These are phyloP conservation scores for Desmodesmus armatus DNA, from an alignment of 139 green algal genomes.

Conservation along the genomic window DNA sequence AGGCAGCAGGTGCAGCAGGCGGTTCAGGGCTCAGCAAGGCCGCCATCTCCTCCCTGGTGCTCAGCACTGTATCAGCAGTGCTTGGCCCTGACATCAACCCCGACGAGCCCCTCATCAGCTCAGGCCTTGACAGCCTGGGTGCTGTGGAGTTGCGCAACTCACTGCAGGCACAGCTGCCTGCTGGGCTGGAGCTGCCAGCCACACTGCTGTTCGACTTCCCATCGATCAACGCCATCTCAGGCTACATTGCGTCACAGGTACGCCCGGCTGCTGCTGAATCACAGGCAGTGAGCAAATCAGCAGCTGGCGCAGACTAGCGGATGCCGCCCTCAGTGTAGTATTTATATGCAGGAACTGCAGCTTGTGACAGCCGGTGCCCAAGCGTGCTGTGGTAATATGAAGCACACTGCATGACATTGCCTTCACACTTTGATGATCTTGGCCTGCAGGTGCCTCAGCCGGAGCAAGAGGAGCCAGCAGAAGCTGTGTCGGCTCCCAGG, in stretches of 20 bases:
- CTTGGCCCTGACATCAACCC: conserved; percentile 56
- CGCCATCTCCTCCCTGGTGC: conserved; percentile 53
- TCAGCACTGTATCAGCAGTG: conserved; percentile 58
- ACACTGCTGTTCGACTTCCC: conserved; percentile 95
- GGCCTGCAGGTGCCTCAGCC: conserved; percentile 13
- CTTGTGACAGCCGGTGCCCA: background rate
- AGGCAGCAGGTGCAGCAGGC: background rate
- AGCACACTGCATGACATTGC: background rate
- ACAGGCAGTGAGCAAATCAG: no score
- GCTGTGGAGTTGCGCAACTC: conserved; percentile 80
- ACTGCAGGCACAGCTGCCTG: conserved; percentile 67
- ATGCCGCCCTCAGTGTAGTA: no score
- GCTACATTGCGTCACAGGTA: conserved; percentile 31
- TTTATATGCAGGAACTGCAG: background rate
- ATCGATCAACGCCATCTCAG: conserved; percentile 50
- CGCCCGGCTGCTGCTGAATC: background rate
- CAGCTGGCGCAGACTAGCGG: no score
- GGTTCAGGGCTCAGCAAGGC: background rate
- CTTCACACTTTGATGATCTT: background rate
- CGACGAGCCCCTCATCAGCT: conserved; percentile 76
- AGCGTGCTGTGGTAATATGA: background rate
- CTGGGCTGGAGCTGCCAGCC: conserved; percentile 69
- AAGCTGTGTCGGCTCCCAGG: background rate
- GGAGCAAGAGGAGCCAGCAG: conserved; percentile 1
- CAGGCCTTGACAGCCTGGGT: conserved; percentile 84